Base-by-base conservation (phyloP, 176 grass and related monocot species). In the Coix lacrymajobi region DNA sequence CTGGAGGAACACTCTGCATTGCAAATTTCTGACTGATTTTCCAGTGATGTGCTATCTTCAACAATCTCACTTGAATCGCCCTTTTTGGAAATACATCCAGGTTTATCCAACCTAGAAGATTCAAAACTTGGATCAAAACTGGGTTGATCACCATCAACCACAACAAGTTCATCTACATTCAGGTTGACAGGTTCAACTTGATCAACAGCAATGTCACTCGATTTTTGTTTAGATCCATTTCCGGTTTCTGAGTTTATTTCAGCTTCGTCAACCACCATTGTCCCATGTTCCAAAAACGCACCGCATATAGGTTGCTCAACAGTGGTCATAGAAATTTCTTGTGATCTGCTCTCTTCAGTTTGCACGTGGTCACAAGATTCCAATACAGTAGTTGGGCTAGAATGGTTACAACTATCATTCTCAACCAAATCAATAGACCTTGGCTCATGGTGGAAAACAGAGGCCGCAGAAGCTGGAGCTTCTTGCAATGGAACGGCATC, bases 301-400 rank as follows among this genome's bases (percentile, higher is more conserved):
- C 32, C 48, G 79, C 38, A 36, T 69, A 73, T 32, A 76, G 74
- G 46, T 84, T 43, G 66, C 54, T 31, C 71, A 45, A 74, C 73
- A 73, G 46, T 16, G 62, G 29, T 74, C 7, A 60, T 41, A 39
- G 41, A 86, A 39, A 74, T 89, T 85, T 84, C 66, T 66, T 68
- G 45, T 63, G 73, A 75, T 71, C 16, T 57, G 44, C 60, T 78
- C 22, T 85, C 77, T 62, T 26, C 44, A 36, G 19, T 76, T 37
- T n/a, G 33, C 56, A 54, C 14, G 26, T 30, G 34, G 22, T 88
- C 57, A 57, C 13, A 29, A 56, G 40, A 58, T 79, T 88, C 45
- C 22, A 79, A 66, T 28, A 72, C 58, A 11, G 67, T 57, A 58
- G 7, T n/a, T 0, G 34, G 44, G 19, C 66, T 62, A 32, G 54